Evolutionary conservation across 78 protist species (phyloP).

Genomic region (Tieghemostelium lacteum): DNA sequence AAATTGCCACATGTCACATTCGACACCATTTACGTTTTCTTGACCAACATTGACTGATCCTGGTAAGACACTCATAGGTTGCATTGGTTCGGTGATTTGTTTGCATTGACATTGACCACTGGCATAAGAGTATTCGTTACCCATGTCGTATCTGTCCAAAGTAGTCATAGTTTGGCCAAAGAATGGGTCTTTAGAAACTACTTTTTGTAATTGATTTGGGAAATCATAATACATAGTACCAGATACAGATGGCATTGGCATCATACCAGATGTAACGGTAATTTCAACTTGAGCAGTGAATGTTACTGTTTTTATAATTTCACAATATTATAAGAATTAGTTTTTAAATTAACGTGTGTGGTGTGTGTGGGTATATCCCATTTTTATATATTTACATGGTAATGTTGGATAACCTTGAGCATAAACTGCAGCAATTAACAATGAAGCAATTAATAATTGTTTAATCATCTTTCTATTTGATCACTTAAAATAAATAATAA

Average conservation of each 20-base stretch:
- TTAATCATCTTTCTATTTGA: no score
- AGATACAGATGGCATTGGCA: no score
- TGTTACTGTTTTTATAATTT: background rate
- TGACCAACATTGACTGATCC: conserved; percentile 19
- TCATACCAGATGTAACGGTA: background rate
- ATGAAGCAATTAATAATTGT: background rate
- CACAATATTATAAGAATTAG: conserved; percentile 6
- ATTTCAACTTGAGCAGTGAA: background rate
- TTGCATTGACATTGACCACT: conserved; percentile 2
- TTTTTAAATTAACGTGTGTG: conserved; percentile 9
- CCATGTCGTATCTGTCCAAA: conserved; percentile 19
- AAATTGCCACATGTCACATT: conserved; percentile 4
- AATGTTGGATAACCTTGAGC: conserved; percentile 3
- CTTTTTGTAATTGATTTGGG: background rate
- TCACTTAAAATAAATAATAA: no score
- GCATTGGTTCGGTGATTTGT: conserved; percentile 9
- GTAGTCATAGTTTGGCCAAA: conserved; percentile 15
- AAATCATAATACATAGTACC: conserved; percentile 11
- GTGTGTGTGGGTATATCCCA: conserved; percentile 42
- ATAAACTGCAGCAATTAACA: background rate
- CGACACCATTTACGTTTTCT: conserved; percentile 8
- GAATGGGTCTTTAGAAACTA: background rate
- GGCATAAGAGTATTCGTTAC: background rate
- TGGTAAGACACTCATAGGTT: conserved; percentile 13
- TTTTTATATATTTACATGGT: no score